Evolutionary conservation across 768 basidiomycete species (phyloP).

Genomic region (Mycena rosella): DNA sequence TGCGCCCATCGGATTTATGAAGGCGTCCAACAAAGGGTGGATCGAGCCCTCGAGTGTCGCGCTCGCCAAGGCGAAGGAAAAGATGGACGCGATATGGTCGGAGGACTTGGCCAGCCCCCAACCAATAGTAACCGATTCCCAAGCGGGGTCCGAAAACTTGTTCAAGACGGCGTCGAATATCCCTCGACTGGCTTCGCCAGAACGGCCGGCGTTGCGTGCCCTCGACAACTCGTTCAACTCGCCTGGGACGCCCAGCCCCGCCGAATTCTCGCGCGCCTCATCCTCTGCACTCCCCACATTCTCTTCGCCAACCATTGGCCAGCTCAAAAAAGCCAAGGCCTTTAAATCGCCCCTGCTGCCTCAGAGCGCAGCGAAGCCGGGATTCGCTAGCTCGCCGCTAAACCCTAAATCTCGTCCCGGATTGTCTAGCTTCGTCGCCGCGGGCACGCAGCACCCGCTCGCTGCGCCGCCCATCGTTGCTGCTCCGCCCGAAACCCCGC

Average conservation of each 20-base stretch:
- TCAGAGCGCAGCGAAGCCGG: constrained; percentile 10
- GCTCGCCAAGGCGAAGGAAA: constrained; percentile 66
- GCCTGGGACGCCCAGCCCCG: constrained; percentile 57
- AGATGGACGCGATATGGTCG: constrained; percentile 60
- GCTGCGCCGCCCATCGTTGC: constrained; percentile 42
- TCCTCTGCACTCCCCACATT: constrained; percentile 31
- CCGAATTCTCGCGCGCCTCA: constrained; percentile 43
- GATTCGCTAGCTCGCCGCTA: constrained; percentile 45
- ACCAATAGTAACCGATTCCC: constrained; percentile 24
- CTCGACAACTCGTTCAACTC: constrained; percentile 53
- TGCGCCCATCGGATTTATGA: constrained; percentile 44
- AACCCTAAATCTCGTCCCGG: constrained; percentile 42
- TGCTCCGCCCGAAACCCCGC: constrained; percentile 29
- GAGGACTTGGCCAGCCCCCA: constrained; percentile 12
- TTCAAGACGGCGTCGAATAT: constrained; percentile 44
- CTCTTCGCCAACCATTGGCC: constrained; percentile 31
- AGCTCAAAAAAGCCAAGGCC: constrained; percentile 38
- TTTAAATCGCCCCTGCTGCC: constrained; percentile 41
- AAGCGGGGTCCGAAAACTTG: constrained; percentile 41
- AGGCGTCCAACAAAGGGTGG: constrained; percentile 51
- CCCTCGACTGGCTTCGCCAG: constrained; percentile 40
- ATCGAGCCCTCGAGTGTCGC: constrained; percentile 67
- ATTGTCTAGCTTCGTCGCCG: constrained; percentile 31
- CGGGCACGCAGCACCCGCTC: constrained; percentile 54
- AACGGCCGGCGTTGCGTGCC: constrained; percentile 51